Base-by-base conservation (phyloP, 2,329 filamentous ascomycete genomes). In the Rutstroemia sydowiana region DNA sequence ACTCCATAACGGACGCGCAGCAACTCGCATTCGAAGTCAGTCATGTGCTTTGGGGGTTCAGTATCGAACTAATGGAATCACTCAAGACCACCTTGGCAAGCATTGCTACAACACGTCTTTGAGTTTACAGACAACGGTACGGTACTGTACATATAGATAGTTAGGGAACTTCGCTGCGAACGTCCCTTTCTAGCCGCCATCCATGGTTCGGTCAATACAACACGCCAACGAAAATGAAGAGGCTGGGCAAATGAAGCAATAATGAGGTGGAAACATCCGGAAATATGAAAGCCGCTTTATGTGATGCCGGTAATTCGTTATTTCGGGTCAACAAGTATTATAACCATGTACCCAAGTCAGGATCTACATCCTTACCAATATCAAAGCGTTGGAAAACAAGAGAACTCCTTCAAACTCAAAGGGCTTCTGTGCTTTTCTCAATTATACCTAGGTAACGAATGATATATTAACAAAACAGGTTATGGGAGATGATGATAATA, bases 1-100 rank as follows among this genome's bases (percentile, higher is more conserved):
- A 52, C 26, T 43, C 50, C 48, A 45, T 45, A 57, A 57, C 53
- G 56, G 54, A 57, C 53, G 51, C 56, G 58, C 57, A 63, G 57
- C 42, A 44, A 57, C 53, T 49, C 56, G 58, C 57, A 63, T 56
- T 40, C 41, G 37, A 18, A 50, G 51, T 45, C 50, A 58, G 54
- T 60, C 59, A 62, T 57, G 57, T 61, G 60, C 52, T 54, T 51
- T 23, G 40, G 31, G 36, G 36, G 34, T 30, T 52, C 53, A 51
- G 54, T 42, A 42, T 39, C 43, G 9, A 14, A 16, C 16, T 28
- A 5, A 44, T 42, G n/a, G 39, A 16, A 20, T 39, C 16, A 37
- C 16, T 39, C 23, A 26, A 26, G 36, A 10, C 20, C 20, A 10
- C 20, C 20, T 21, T 34, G 31, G 36, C 43, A 54, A 51, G 45